Conservation (phyloP, 2,329 filamentous ascomycete genomes). For the Trichoderma guizhouense region DNA sequence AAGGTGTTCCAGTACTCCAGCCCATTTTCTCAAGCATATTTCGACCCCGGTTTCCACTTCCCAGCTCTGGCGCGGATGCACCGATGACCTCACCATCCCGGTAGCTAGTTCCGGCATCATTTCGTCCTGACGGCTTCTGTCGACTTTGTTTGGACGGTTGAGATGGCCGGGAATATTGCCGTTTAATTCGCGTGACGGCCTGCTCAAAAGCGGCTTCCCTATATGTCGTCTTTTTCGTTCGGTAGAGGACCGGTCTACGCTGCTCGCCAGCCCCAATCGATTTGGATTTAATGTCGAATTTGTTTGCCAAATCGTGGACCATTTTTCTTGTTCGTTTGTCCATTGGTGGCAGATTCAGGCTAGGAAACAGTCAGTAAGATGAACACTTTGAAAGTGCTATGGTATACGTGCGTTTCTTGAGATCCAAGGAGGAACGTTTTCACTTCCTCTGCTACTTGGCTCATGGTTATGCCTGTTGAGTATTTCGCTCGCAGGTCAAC, state of each 20-base stretch:
- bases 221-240: conserved; percentile 66
- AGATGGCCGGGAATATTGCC: conserved; percentile 47
- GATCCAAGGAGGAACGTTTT: conserved; percentile 63
- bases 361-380: conserved; percentile 33
- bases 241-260: conserved; percentile 74
- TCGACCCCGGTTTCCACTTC: conserved; percentile 76
- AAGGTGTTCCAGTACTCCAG: conserved; percentile 80
- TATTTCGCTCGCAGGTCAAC: conserved; percentile 69
- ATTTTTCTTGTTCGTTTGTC: conserved; percentile 71
- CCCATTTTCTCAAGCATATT: conserved; percentile 96
- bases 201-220: conserved; percentile 53
- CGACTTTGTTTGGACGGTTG: conserved; percentile 44
- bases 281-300: conserved; percentile 77
- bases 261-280: conserved; percentile 71
- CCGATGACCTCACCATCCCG: conserved; percentile 87
- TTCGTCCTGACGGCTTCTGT: conserved; percentile 28
- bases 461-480: conserved; percentile 64
- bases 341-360: conserved; percentile 78
- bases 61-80: conserved; percentile 77
- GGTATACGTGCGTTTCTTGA: conserved; percentile 55
- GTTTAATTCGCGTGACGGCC: conserved; percentile 44
- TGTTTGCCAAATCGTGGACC: conserved; percentile 74
- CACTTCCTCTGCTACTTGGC: conserved; percentile 71
- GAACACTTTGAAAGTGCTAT: not conserved
- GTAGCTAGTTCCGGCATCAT: conserved; percentile 46